These are phyloP conservation scores for Neurospora cerealis DNA, from an alignment of 495 filamentous ascomycete genomes.

Conservation along the genomic window DNA sequence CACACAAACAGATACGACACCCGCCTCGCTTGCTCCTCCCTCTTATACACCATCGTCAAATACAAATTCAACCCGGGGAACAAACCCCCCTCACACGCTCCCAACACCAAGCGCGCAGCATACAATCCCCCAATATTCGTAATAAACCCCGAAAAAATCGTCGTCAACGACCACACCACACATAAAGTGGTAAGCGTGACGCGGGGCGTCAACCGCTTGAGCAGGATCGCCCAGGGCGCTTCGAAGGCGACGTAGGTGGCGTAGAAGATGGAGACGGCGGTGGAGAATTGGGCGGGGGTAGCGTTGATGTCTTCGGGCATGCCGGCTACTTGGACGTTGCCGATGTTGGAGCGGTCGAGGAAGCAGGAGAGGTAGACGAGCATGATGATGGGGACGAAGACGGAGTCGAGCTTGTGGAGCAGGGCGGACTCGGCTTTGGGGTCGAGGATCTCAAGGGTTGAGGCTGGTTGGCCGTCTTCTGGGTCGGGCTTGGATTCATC, in stretches of 20 bases:
- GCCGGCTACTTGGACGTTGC: conserved; percentile 37
- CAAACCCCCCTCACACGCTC: conserved; percentile 51
- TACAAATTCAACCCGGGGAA: conserved; percentile 78
- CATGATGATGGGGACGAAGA: conserved; percentile 42
- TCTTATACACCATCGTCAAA: conserved; percentile 67
- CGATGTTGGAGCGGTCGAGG: conserved; percentile 46
- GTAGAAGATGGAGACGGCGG: conserved; percentile 67
- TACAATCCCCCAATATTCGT: conserved; percentile 37
- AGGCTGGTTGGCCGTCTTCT: background rate
- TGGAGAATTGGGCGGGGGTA: conserved; percentile 49
- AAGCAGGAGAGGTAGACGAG: conserved; percentile 50
- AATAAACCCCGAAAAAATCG: conserved; percentile 44
- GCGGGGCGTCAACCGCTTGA: conserved; percentile 54
- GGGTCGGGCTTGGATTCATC: background rate
- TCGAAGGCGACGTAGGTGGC: conserved; percentile 72
- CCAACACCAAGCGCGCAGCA: conserved; percentile 44
- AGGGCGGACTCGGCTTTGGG: conserved; percentile 41
- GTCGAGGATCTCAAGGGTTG: conserved; percentile 28
- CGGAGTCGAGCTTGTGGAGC: conserved; percentile 38
- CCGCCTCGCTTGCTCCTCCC: conserved; percentile 34
- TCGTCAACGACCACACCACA: conserved; percentile 44
- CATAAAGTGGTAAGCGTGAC: conserved; percentile 52
- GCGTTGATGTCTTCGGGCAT: conserved; percentile 39
- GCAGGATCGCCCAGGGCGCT: conserved; percentile 64
- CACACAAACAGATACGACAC: conserved; percentile 76